A percentile compares a stretch with the other conserved stretches of the same genome.
phyloP scores from a whole-genome alignment of 2,329 filamentous ascomycete genomes.

The Hypoxylon rubiginosum region DNA sequence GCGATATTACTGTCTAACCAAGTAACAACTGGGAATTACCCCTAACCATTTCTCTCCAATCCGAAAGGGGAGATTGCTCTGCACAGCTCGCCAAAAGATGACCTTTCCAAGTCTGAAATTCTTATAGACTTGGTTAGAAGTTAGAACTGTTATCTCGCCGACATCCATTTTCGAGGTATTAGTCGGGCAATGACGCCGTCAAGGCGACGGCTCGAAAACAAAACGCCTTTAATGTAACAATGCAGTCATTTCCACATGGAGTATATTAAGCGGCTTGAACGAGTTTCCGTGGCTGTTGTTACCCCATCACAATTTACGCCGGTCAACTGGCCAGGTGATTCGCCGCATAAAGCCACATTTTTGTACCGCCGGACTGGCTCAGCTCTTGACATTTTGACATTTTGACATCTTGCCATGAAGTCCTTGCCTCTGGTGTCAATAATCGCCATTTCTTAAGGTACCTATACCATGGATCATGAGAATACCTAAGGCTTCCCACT shows the following conservation, averaged over 20 bases:
- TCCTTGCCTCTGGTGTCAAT: neutral
- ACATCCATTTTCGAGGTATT: neutral
- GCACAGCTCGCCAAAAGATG: neutral
- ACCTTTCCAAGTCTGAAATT: neutral
- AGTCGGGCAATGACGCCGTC: neutral
- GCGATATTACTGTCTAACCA: neutral
- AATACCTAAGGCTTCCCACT: neutral
- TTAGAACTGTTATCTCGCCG: neutral
- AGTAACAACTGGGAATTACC: neutral
- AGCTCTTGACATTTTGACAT: no score
- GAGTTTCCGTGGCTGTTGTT: constrained; percentile 23
- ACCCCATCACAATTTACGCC: constrained; percentile 11
- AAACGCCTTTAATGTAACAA: constrained; percentile 10
- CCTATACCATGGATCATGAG: neutral
- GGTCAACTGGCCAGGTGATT: constrained; percentile 1
- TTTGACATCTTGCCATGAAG: neutral
- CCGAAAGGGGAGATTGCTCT: neutral
- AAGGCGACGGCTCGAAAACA: neutral
- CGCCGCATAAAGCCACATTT: constrained; percentile 22
- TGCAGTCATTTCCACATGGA: constrained; percentile 24
- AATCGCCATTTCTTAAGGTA: constrained; percentile 1
- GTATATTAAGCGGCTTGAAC: constrained; percentile 39
- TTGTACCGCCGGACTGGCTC: constrained; percentile 23
- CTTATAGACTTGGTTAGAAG: neutral
- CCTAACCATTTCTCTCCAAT: neutral